phyloP scores from a whole-genome alignment of 2,329 filamentous ascomycete species.

The Phoma herbarum region DNA sequence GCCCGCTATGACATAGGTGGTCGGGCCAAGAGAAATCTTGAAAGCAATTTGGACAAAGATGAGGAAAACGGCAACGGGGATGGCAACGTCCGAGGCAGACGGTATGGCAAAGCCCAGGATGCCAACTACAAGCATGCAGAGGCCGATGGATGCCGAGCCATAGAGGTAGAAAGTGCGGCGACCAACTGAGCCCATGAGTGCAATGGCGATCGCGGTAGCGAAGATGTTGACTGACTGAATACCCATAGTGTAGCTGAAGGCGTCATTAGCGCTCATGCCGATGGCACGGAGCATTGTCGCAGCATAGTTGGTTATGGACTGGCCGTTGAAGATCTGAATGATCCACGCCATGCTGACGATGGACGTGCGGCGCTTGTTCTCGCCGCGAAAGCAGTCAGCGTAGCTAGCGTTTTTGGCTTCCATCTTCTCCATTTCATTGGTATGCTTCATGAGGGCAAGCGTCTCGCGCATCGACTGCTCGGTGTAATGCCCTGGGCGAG shows the following conservation, averaged over 20 bases:
- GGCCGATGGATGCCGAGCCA: background rate
- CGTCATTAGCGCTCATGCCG: background rate
- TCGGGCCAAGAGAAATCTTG: background rate
- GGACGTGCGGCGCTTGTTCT: background rate
- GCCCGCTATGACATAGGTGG: background rate
- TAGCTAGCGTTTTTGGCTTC: background rate
- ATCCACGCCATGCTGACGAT: background rate
- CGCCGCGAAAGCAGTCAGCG: background rate
- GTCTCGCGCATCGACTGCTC: background rate
- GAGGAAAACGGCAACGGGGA: background rate
- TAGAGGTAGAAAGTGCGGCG: background rate
- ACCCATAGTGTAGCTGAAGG: background rate
- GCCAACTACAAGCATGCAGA: background rate
- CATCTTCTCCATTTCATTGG: background rate
- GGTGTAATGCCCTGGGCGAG: background rate
- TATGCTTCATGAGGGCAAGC: background rate
- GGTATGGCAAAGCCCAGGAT: background rate
- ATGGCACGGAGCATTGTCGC: background rate
- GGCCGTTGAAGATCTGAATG: background rate
- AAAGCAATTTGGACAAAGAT: background rate
- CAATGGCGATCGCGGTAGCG: background rate
- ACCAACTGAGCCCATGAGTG: background rate
- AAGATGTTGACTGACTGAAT: background rate
- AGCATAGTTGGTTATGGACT: background rate
- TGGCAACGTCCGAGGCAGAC: background rate